These are phyloP conservation scores for Coix lacrymajobi DNA, from an alignment of 176 grass and related monocot genomes.

Conservation along the genomic window DNA sequence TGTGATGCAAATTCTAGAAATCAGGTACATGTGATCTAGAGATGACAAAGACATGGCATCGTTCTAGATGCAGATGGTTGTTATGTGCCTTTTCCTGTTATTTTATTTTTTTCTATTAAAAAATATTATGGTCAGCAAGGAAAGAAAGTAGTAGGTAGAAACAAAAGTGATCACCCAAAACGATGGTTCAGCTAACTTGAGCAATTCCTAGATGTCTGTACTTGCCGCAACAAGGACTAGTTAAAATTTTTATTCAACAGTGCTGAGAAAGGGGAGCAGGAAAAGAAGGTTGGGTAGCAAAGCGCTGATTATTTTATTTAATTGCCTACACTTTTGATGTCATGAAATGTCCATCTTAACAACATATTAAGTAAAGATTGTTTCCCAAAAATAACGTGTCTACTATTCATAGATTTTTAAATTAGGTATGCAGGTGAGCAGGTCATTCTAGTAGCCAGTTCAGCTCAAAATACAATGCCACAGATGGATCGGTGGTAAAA, in stretches of 20 bases:
- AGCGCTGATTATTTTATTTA: neutral
- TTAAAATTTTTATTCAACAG: conserved; percentile 15
- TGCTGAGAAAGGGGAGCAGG: neutral
- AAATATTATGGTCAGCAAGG: neutral
- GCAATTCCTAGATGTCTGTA: conserved; percentile 28
- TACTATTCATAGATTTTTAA: neutral
- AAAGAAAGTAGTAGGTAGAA: conserved; percentile 16
- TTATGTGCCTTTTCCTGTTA: neutral
- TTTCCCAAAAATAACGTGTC: neutral
- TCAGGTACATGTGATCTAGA: conserved; percentile 9
- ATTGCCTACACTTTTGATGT: neutral
- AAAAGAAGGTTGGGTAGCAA: neutral
- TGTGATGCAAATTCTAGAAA: conserved; percentile 20
- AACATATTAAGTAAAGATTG: neutral
- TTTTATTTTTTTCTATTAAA: neutral
- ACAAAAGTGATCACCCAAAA: conserved; percentile 22
- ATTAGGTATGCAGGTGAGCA: conserved; percentile 5
- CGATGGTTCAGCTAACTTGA: conserved; percentile 39
- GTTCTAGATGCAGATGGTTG: neutral
- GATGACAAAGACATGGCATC: conserved; percentile 2
- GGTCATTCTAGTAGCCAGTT: conserved; percentile 2
- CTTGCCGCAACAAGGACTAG: conserved; percentile 12
- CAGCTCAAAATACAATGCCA: neutral
- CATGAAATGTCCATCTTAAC: conserved; percentile 13
- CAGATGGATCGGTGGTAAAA: neutral